Base-by-base conservation (phyloP, 805 yeast genomes). In the Vanderwaltozyma verrucispora region DNA sequence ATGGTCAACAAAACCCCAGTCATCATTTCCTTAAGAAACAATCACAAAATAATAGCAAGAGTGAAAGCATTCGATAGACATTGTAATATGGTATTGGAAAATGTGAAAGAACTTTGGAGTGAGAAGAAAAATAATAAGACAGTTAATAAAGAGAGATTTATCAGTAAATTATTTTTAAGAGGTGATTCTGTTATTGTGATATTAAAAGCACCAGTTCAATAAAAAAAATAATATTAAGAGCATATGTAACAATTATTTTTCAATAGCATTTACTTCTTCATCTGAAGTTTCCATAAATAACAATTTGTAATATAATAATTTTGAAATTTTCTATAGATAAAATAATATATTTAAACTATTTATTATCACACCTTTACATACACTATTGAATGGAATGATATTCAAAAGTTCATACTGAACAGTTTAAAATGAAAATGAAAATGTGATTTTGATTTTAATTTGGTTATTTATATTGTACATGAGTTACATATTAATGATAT, bases 31-130 rank as follows among this genome's bases (percentile, higher is more conserved):
- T 74, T 94, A 42, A 72, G 99, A 53, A 92, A 92, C 59, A 88
- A 89, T 59, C 96, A 88, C 56, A 92, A 92, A 61, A 68, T 92
- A 29, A 72, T 92, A 23, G 95, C 88, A 2, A 76, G 84, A 47
- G 92, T 92, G 35, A 83, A 83, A 53, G 96, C 97, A 0, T 92
- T 87, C 59, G 99, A 92, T 58, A 77, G 95, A 54, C 99, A 92
- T 62, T 81, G 95, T 45, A 92, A 92, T 60, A 75, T 92, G 82
- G 80, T 92, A 9, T 65, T 92, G 42, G 95, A 85, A 53, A 85
- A 87, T 50, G 96, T 89, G 26, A 86, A 83, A 57, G 98, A 92
- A 54, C 66, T 81, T 34, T 67, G 76, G 48, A 75, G 77, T 36
- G 94, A 92, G 5, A 81, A 80, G 52, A 75, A 74, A 47, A 79